Evolutionary conservation across 192 early-diverging fungal species (phyloP).

Genomic region (Anaeromyces robustus): DNA sequence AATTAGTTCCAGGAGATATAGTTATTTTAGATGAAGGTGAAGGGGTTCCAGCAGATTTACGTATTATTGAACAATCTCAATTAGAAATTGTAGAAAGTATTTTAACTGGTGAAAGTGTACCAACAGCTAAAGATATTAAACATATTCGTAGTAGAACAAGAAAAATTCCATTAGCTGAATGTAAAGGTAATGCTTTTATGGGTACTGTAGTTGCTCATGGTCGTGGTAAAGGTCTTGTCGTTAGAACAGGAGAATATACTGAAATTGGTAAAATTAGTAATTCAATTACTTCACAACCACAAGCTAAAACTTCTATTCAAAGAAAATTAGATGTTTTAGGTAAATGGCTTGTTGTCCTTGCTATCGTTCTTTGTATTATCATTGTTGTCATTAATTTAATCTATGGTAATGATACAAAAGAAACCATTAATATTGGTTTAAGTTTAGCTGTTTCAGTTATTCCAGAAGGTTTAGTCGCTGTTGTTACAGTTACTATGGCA

Average conservation of each 20-base stretch:
- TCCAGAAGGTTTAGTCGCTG: constrained; percentile 93
- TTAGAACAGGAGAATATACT: constrained; percentile 67
- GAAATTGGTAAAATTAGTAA: constrained; percentile 91
- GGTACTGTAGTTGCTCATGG: constrained; percentile 80
- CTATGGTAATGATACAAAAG: background rate
- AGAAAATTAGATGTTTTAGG: constrained; percentile 60
- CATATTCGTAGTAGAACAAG: constrained; percentile 44
- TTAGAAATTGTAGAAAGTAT: constrained; percentile 85
- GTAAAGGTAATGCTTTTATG: constrained; percentile 95
- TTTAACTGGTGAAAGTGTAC: constrained; percentile 79
- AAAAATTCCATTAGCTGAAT: constrained; percentile 70
- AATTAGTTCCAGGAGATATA: constrained; percentile 80
- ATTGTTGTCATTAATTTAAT: constrained; percentile 65
- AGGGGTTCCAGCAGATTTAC: constrained; percentile 80
- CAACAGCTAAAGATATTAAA: constrained; percentile 54
- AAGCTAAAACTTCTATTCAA: constrained; percentile 27
- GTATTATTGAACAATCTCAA: constrained; percentile 60
- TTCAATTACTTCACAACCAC: constrained; percentile 51
- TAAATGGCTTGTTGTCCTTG: constrained; percentile 64
- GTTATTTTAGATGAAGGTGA: constrained; percentile 87
- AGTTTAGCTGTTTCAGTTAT: constrained; percentile 91
- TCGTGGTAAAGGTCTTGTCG: constrained; percentile 82
- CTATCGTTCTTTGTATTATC: constrained; percentile 61
- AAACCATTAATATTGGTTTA: background rate
- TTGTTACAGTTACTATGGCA: constrained; percentile 95